Evolutionary conservation across 352 stramenopile species (phyloP).

Genomic region (Thraustochytrium striatum): DNA sequence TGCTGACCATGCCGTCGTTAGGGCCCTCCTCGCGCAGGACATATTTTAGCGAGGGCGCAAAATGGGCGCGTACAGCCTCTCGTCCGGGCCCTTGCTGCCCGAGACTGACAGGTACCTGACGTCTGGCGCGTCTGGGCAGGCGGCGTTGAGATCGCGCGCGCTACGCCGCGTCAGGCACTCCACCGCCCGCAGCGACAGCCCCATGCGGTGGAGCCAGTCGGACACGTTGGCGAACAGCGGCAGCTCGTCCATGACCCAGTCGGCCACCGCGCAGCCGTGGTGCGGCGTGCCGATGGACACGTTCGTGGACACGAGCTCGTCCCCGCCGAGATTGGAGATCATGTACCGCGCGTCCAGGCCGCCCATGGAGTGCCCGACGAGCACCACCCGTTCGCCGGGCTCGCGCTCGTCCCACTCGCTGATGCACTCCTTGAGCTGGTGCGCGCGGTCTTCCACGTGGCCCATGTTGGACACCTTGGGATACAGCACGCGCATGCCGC

Average conservation of each 20-base stretch:
- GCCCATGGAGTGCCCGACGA: constrained; percentile 32
- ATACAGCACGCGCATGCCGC: constrained; percentile 9
- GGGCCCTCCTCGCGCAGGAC: constrained; percentile 11
- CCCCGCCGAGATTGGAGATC: constrained; percentile 24
- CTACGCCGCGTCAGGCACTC: background rate
- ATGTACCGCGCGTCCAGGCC: constrained; percentile 30
- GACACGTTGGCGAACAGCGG: background rate
- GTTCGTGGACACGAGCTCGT: constrained; percentile 8
- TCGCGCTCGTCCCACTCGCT: constrained; percentile 21
- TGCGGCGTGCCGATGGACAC: constrained; percentile 26
- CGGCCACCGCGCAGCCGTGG: background rate
- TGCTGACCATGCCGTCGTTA: constrained; percentile 29
- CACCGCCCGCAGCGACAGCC: background rate
- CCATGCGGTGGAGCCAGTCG: constrained; percentile 4
- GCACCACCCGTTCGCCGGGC: constrained; percentile 6
- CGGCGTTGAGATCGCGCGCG: constrained; percentile 8
- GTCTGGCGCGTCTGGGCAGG: constrained; percentile 10
- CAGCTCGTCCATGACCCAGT: constrained; percentile 20
- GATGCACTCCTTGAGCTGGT: constrained; percentile 21
- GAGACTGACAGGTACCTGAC: constrained; percentile 19
- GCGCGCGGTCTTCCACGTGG: constrained; percentile 27
- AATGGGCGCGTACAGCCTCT: background rate
- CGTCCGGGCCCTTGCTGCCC: background rate
- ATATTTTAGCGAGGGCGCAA: background rate
- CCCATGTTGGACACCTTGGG: constrained; percentile 35